Evolutionary conservation across 352 stramenopile species (phyloP), one percentile per base, ranked within the genome.

Genomic region (Vaucheria bursata): DNA sequence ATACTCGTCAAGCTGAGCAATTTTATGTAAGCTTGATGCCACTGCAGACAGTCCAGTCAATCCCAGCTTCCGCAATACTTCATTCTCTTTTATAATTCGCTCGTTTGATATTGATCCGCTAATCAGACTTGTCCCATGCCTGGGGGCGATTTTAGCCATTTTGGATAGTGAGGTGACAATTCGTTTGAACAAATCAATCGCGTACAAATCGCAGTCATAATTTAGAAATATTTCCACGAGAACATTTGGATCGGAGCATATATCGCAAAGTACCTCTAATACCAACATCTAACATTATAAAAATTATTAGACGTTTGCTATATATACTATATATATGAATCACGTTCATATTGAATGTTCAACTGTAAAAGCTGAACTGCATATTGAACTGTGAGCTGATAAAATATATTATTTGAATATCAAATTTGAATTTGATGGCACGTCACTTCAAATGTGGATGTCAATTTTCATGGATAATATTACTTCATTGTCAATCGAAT

Each of bases 201-300:
- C 87, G 86, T 98, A 91, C 84, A 97, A 96, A 84, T 99, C 96
- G 80, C 95, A 99, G 82, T 99, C 97, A 86, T 99, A 99, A 82
- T 99, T 99, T 29, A 99, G 85, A 79, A 99, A 99, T 66, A 99
- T 92, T 81, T 99, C 94, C 0, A 96, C 91, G 0, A 99, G 85
- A n/a, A 96, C 91, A 40, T 90, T 83, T 37, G 93, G 89, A 85
- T 99, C 95, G 50, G 93, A 88, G 84, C 93, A 98, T 5, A 99
- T 89, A 5, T 91, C 90, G 64, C 92, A 89, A 29, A 99, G 89
- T n/a, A 93, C 90, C 85, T 99, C 92, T 0, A 99, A 87, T 31
- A 99, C 95, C 1, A 98, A 84, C 79, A 80, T 80, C 74, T 80
- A 25, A 1, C 29, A n/a, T n/a, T n/a, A n/a, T n/a, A n/a, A n/a